Conservation (phyloP, 1,139 yeast genomes). For the Suhomyces guaymorum region DNA sequence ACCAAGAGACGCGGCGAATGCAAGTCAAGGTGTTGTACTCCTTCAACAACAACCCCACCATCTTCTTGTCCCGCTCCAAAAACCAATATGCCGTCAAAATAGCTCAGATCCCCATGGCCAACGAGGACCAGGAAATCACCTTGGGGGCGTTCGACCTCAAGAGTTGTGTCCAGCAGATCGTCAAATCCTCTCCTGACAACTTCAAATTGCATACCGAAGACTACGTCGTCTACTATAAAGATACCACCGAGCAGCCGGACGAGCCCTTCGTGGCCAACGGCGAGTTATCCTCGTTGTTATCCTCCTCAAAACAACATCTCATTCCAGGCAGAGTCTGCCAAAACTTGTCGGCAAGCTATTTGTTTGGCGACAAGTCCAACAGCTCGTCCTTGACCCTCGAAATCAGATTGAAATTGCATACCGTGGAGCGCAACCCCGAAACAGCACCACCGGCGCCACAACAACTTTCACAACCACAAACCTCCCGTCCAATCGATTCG, state of each 20-base stretch:
- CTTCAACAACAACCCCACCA: conserved; percentile 57
- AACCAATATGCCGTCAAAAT: conserved; percentile 48
- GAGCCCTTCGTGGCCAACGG: conserved; percentile 81
- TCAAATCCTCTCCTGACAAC: conserved; percentile 59
- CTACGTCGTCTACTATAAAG: conserved; percentile 71
- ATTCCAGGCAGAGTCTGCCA: conserved; percentile 75
- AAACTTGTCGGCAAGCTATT: conserved; percentile 55
- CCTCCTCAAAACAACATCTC: conserved; percentile 32
- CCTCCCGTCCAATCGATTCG: conserved; percentile 3
- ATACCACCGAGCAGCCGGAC: conserved; percentile 67
- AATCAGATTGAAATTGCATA: conserved; percentile 59
- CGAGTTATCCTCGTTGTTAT: conserved; percentile 48
- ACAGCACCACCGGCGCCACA: conserved; percentile 7
- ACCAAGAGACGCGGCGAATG: conserved; percentile 40
- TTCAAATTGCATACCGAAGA: conserved; percentile 51
- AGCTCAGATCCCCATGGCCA: conserved; percentile 41
- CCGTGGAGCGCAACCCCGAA: conserved; percentile 26
- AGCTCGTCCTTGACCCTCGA: conserved; percentile 61
- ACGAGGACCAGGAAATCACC: conserved; percentile 37
- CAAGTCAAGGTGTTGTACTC: conserved; percentile 62
- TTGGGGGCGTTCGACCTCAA: conserved; percentile 60
- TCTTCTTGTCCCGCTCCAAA: conserved; percentile 58
- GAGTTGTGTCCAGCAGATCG: conserved; percentile 51
- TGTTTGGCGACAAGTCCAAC: conserved; percentile 46
- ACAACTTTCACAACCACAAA: conserved; percentile 2